A percentile compares a stretch with the other conserved stretches of the same genome.
These are phyloP conservation scores for Skeletonema grethae DNA, from an alignment of 108 stramenopile genomes.

Conservation along the genomic window DNA sequence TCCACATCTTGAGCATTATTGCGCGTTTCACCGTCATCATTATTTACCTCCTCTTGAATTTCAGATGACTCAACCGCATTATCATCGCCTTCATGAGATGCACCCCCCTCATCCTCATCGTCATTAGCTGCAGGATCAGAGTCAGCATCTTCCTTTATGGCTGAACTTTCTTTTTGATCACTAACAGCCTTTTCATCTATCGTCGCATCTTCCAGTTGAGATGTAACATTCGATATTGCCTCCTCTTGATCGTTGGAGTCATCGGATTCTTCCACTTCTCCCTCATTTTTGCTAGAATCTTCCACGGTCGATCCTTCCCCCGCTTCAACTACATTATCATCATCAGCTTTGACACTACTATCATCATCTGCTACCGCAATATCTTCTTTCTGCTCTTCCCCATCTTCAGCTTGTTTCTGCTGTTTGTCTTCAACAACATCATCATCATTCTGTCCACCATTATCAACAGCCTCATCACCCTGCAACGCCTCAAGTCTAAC, in stretches of 20 bases:
- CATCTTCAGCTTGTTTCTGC: neutral
- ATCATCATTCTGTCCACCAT: neutral
- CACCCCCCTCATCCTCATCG: neutral
- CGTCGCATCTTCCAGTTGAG: constrained; percentile 7
- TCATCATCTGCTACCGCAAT: neutral
- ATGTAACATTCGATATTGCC: neutral
- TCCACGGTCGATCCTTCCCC: neutral
- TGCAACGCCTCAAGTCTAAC: constrained; percentile 39
- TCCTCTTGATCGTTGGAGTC: neutral
- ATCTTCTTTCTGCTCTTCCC: constrained; percentile 6
- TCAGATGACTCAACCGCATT: neutral
- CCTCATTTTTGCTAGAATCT: neutral
- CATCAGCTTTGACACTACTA: neutral
- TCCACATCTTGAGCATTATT: neutral
- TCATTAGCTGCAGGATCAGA: neutral
- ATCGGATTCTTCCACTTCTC: neutral
- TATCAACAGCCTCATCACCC: constrained; percentile 16
- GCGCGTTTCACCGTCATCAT: neutral
- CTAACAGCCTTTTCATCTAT: neutral
- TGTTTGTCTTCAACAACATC: too few relatives aligned
- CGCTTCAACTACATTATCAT: neutral
- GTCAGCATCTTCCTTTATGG: neutral
- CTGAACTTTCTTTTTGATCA: neutral
- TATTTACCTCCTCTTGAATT: neutral
- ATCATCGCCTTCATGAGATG: neutral